Percentiles rank a stretch among this genome's conserved stretches.
Conservation (phyloP, 2,329 filamentous ascomycete species). For the Pseudogymnoascus sp. region DNA sequence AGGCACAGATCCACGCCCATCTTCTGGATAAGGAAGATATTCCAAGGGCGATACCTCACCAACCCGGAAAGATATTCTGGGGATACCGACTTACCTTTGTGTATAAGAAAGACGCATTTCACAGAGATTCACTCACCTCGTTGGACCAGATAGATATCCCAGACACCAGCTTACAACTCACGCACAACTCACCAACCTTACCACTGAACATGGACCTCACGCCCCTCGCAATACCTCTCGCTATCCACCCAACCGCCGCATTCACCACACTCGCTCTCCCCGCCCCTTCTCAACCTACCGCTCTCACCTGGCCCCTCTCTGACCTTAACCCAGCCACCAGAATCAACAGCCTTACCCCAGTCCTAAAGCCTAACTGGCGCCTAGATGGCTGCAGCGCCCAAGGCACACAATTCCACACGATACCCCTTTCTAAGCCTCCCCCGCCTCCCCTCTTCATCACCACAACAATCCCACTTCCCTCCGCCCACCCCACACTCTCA, state of each 20-base stretch:
- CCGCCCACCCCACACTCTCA: slow-evolving; percentile 29
- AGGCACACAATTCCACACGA: slow-evolving; percentile 50
- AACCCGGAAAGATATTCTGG: background rate
- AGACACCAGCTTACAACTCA: background rate
- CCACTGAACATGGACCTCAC: background rate
- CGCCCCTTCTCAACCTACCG: background rate
- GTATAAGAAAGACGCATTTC: background rate
- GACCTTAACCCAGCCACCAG: slow-evolving; percentile 54
- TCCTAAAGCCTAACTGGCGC: slow-evolving; percentile 43
- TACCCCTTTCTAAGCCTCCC: slow-evolving; percentile 44
- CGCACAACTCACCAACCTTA: background rate
- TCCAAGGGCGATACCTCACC: background rate
- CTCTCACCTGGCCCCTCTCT: slow-evolving; percentile 27
- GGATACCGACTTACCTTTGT: background rate
- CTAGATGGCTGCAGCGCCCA: slow-evolving; percentile 52
- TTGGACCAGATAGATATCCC: background rate
- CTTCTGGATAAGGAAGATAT: background rate
- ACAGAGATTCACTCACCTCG: background rate
- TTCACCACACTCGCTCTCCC: background rate
- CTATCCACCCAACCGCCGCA: background rate
- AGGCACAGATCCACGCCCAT: background rate
- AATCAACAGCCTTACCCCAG: slow-evolving; percentile 47
- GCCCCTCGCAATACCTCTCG: background rate
- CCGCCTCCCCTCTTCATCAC: slow-evolving; percentile 49
- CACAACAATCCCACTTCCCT: slow-evolving; percentile 48